Percentiles rank a stretch among this genome's conserved stretches.
Conservation (phyloP, 176 grass and related monocot genomes). For the Oryza officinalis region DNA sequence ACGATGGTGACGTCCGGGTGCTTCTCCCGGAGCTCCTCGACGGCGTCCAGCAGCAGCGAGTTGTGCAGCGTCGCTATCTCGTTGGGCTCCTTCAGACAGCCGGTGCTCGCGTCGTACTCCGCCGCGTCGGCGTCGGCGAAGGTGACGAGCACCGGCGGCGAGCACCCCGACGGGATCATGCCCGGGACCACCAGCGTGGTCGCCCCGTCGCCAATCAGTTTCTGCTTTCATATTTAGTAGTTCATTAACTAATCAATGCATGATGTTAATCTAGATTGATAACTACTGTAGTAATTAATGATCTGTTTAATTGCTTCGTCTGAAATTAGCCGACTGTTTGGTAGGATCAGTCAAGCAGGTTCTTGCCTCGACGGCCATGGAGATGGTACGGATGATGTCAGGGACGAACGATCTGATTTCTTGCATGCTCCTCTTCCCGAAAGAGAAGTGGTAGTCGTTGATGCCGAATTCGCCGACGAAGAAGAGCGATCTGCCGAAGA, state of each 20-base stretch:
- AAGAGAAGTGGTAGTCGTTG: constrained; percentile 45
- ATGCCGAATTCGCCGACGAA: constrained; percentile 42
- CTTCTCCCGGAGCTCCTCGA: constrained; percentile 34
- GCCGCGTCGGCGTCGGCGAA: constrained; percentile 14
- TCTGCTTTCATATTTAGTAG: neutral
- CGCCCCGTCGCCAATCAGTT: neutral
- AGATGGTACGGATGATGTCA: constrained; percentile 28
- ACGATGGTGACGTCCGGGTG: constrained; percentile 36
- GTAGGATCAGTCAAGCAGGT: neutral
- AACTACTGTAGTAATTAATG: no score
- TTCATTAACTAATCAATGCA: no score
- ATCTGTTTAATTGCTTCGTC: no score
- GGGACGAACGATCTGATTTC: constrained; percentile 39
- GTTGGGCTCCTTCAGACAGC: constrained; percentile 48
- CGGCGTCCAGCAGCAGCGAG: neutral
- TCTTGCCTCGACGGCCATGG: constrained; percentile 51
- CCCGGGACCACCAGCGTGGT: neutral
- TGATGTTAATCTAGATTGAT: no score
- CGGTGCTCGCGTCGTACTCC: constrained; percentile 34
- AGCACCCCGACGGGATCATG: constrained; percentile 33
- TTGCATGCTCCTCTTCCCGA: constrained; percentile 22
- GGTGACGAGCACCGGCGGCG: constrained; percentile 31
- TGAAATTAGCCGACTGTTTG: no score
- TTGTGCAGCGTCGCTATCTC: constrained; percentile 41
- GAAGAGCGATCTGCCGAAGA: constrained; percentile 55